Conservation (phyloP, 495 filamentous ascomycete genomes). For the Stereocaulon alpinum region DNA sequence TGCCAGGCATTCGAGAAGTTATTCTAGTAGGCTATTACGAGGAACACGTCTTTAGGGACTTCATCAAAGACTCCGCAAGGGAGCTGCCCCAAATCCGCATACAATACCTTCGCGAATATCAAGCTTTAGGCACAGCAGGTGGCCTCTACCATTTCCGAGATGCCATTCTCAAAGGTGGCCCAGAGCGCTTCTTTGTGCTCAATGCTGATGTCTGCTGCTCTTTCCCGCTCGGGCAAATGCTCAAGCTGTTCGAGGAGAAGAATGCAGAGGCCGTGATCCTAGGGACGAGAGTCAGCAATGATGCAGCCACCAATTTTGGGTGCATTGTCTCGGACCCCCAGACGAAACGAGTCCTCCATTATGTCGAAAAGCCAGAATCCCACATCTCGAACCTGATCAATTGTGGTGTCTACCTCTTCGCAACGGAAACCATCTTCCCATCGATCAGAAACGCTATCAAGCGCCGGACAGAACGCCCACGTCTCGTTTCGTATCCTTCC, state of each 20-base stretch:
- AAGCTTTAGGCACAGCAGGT: constrained; percentile 88
- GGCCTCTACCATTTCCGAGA: constrained; percentile 99
- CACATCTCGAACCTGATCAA: constrained; percentile 99
- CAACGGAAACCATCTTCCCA: constrained; percentile 91
- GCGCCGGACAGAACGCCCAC: constrained; percentile 82
- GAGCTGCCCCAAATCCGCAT: constrained; percentile 86
- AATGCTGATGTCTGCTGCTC: constrained; percentile 99
- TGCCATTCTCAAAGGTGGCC: constrained; percentile 91
- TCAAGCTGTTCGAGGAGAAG: constrained; percentile 84
- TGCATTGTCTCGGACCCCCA: constrained; percentile 95
- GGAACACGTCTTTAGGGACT: constrained; percentile 90
- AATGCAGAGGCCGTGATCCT: constrained; percentile 96
- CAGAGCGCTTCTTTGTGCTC: constrained; percentile 91
- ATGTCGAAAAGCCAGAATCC: constrained; percentile 98
- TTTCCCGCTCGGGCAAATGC: constrained; percentile 93
- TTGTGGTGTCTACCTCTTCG: constrained; percentile 97
- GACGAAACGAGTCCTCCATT: constrained; percentile 93
- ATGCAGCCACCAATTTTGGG: constrained; percentile 89
- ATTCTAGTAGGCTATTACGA: constrained; percentile 99
- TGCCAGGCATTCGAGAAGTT: constrained; percentile 88
- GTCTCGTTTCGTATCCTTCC: constrained; percentile 86
- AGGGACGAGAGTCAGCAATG: constrained; percentile 84
- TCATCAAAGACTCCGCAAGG: constrained; percentile 80
- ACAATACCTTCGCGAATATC: constrained; percentile 96
- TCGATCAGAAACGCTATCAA: constrained; percentile 93